Conservation (phyloP, 257 asterid species). For the Solanum chmielewskii region DNA sequence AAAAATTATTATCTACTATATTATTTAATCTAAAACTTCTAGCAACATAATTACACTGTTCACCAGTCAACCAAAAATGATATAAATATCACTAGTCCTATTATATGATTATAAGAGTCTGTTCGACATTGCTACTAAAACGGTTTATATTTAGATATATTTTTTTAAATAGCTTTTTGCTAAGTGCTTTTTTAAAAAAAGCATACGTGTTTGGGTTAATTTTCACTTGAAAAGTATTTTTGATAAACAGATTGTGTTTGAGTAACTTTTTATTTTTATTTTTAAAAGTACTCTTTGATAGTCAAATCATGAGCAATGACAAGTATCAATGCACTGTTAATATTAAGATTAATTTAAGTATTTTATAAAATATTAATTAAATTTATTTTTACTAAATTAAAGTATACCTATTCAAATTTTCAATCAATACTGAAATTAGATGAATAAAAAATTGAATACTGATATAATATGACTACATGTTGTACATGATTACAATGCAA, state of each 20-base stretch:
- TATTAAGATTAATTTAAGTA: no score
- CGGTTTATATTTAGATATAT: no score
- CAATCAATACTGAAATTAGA: neutral
- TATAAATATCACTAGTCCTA: neutral
- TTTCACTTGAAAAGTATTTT: neutral
- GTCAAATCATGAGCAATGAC: neutral
- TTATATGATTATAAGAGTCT: no score
- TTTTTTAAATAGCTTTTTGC: no score
- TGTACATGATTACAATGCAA: no score
- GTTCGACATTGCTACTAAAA: neutral
- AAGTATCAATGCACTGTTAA: neutral
- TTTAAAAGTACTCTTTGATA: neutral
- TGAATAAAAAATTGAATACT: no score
- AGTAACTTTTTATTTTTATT: no score
- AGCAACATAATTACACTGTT: no score
- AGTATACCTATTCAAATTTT: neutral
- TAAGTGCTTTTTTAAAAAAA: neutral
- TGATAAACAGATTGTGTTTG: neutral
- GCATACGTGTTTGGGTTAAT: no score
- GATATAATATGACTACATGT: neutral
- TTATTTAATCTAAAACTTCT: neutral
- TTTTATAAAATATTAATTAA: no score
- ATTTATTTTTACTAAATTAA: no score
- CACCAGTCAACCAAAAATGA: neutral
- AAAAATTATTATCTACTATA: no score